Evolutionary conservation across 805 yeast genomes (phyloP).

Genomic region (Jamesozyma piceae): DNA sequence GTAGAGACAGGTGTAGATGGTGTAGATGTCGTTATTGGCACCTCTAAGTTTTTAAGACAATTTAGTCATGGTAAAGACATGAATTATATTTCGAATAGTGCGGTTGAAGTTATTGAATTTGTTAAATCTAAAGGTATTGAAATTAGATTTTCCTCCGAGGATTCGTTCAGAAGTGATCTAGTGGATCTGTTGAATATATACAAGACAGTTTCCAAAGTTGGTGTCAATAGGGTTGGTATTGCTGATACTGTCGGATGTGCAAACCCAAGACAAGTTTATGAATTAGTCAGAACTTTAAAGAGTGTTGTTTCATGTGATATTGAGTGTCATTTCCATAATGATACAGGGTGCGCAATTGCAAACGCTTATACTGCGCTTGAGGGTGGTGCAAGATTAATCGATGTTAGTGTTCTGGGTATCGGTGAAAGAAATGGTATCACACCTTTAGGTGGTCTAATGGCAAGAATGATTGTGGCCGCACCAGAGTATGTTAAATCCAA

Average conservation of each 20-base stretch:
- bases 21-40: constrained; percentile 96
- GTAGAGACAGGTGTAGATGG: constrained; percentile 99
- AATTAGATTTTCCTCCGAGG: constrained; percentile 94
- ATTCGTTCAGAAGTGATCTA: constrained; percentile 92
- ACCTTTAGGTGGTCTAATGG: constrained; percentile 96
- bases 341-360: constrained; percentile 98
- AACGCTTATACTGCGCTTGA: constrained; percentile 97
- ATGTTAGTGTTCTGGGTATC: constrained; percentile 91
- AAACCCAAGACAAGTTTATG: constrained; percentile 97
- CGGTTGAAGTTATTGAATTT: constrained; percentile 92
- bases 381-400: constrained; percentile 93
- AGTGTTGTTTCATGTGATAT: constrained; percentile 93
- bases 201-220: constrained; percentile 92
- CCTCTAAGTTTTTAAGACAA: constrained; percentile 88
- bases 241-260: constrained; percentile 99
- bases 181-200: constrained; percentile 92
- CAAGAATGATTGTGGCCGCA: constrained; percentile 97
- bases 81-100: constrained; percentile 93
- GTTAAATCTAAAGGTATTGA: constrained; percentile 95
- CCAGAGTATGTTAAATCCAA: constrained; percentile 90
- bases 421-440: constrained; percentile 99
- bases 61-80: constrained; percentile 97
- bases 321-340: constrained; percentile 98
- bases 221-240: constrained; percentile 97
- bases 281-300: constrained; percentile 85